A percentile compares a stretch with the other conserved stretches of the same genome.
Conservation (phyloP, 2,329 filamentous ascomycete genomes). For the Penicillium sp. region DNA sequence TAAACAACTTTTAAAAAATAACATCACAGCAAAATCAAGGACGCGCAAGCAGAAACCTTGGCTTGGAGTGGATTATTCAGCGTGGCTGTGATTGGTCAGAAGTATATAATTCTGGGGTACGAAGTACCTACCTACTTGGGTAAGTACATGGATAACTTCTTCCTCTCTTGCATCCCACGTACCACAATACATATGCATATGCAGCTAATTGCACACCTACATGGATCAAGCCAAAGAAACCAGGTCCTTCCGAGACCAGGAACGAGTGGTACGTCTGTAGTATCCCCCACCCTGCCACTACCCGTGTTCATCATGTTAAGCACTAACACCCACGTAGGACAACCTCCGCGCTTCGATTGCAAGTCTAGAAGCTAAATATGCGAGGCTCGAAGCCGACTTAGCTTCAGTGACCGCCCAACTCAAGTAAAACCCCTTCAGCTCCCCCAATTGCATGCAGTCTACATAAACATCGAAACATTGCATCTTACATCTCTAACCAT, state of each 20-base stretch:
- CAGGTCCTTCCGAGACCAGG: constrained; percentile 3
- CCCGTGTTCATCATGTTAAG: background rate
- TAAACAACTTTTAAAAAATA: background rate
- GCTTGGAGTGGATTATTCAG: constrained; percentile 14
- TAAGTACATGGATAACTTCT: background rate
- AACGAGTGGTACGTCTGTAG: constrained; percentile 13
- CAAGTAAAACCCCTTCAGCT: constrained; percentile 22
- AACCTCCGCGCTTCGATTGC: constrained; percentile 22
- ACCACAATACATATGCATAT: background rate
- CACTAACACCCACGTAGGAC: constrained; percentile 11
- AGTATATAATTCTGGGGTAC: background rate
- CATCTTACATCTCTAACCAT: constrained; percentile 1
- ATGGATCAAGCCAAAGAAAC: constrained; percentile 1
- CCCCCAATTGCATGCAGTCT: background rate
- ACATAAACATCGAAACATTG: background rate
- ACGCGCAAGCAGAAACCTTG: background rate
- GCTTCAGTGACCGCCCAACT: constrained; percentile 29
- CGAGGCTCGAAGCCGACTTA: constrained; percentile 30
- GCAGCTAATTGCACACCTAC: background rate
- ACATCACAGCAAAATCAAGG: background rate
- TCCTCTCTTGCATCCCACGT: background rate
- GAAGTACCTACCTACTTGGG: background rate
- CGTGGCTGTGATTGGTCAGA: constrained; percentile 12
- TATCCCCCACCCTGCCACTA: background rate
- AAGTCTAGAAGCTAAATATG: constrained; percentile 42